Evolutionary conservation across 2,329 filamentous ascomycete species (phyloP), one percentile per base, ranked within the genome.

Genomic region (Apiospora sp.): DNA sequence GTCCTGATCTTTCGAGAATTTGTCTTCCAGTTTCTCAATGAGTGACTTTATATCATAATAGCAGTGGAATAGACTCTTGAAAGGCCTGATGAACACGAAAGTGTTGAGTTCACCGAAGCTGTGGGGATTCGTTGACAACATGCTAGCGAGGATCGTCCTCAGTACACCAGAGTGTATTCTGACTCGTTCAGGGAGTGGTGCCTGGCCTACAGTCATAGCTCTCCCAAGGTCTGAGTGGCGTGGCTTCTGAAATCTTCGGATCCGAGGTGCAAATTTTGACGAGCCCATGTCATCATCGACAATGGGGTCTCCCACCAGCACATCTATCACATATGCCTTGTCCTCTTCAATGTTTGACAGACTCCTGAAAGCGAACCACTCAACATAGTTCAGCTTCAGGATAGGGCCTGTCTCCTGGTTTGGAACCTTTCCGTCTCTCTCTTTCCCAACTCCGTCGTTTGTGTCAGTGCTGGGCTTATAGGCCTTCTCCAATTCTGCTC

Each of bases 181-280:
- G 30, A 75, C 71, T 43, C 73, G 49, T 48, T 76, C 75, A 27
- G 75, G 74, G 0, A 75, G 58, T 14, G 71, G 64, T 13, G 4
- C 71, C 27, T 51, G 43, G 5, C 67, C 67, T 16, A 8, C 1
- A 0, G 0, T 13, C 19, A 48, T 8, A 4, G 24, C 14, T 1
- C 7, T 19, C 8, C 27, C 27, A 1, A 27, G 16, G 1, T 67
- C 41, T 27, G 61, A 43, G n/a, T 43, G 19, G 1, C 34, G 19
- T 7, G 34, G 34, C 19, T 24, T 67, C 3, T n/a, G 22, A 4
- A 8, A 1, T 43, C 34, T 44, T 1, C 34, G 61, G 1, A 19
- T 8, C 7, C 34, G 61, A 27, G 3, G 61, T 0, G 13, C 34
- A 43, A n/a, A 24, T 8, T 4, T 19, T 24, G 27, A 16, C 51